These are phyloP conservation scores for Parmelia sp. DNA, from an alignment of 495 filamentous ascomycete species.

Conservation along the genomic window DNA sequence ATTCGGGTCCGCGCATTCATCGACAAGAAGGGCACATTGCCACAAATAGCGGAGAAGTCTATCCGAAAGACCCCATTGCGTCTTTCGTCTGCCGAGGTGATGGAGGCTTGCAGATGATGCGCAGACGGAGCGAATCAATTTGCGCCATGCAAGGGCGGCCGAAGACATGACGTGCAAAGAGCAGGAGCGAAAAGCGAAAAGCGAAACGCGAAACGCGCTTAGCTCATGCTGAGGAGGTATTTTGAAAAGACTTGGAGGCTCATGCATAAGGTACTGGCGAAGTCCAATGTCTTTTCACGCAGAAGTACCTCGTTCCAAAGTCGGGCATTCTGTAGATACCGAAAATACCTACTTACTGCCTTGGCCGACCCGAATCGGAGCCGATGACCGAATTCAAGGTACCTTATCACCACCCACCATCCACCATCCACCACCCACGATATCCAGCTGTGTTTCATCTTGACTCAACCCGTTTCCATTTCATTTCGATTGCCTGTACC, in stretches of 20 bases:
- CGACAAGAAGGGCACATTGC: background rate
- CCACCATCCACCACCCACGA: too few relatives aligned
- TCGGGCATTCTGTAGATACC: slow-evolving; percentile 4
- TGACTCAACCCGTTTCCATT: background rate
- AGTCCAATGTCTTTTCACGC: background rate
- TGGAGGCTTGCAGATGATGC: background rate
- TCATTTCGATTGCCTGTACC: background rate
- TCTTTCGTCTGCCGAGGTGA: background rate
- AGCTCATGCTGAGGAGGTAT: too few relatives aligned
- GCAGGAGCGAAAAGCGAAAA: too few relatives aligned
- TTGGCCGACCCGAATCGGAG: slow-evolving; percentile 1
- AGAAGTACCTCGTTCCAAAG: background rate
- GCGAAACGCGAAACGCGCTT: too few relatives aligned
- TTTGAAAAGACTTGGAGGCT: background rate
- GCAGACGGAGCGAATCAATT: slow-evolving; percentile 1
- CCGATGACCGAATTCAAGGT: slow-evolving; percentile 6
- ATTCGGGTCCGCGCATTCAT: background rate
- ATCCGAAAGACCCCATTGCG: background rate
- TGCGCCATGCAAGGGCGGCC: background rate
- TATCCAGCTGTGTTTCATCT: background rate
- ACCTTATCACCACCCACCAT: background rate
- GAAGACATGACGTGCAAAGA: background rate
- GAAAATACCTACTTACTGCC: background rate
- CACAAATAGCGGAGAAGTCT: background rate
- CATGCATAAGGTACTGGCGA: background rate